phyloP scores from a whole-genome alignment of 768 basidiomycete genomes.

The Tricholoma hemisulphureum region DNA sequence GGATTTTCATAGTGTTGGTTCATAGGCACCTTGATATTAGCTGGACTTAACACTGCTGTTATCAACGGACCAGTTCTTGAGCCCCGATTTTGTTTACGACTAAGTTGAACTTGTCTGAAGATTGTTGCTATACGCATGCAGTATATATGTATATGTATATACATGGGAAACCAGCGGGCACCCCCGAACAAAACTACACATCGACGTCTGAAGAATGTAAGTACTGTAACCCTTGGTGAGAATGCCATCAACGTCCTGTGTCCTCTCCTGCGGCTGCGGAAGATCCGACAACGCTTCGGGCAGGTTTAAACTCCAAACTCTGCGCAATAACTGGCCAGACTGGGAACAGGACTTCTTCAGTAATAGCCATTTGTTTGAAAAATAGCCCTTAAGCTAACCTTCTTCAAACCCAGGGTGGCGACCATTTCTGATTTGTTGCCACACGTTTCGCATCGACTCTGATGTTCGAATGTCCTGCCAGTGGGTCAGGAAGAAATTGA shows the following conservation, averaged over 20 bases:
- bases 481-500: conserved; percentile 75
- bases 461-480: conserved; percentile 84
- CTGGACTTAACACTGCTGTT: conserved; percentile 41
- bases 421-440: conserved; percentile 82
- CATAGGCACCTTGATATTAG: conserved; percentile 33
- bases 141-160: not conserved
- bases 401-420: conserved; percentile 88
- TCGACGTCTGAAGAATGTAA: not conserved
- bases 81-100: conserved; percentile 46
- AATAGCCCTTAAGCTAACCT: conserved; percentile 40
- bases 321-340: conserved; percentile 70
- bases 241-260: not conserved
- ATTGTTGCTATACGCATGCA: not conserved
- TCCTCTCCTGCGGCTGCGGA: conserved; percentile 16
- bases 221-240: no score
- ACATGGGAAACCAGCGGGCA: not conserved
- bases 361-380: not conserved
- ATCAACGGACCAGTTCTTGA: conserved; percentile 46
- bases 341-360: conserved; percentile 27
- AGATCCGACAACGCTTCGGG: conserved; percentile 15
- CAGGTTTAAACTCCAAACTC: conserved; percentile 59
- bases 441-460: conserved; percentile 79
- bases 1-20: not conserved
- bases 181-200: not conserved
- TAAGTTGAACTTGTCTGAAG: conserved; percentile 39